Base-by-base conservation (phyloP, 176 grass and related monocot genomes). In the Dendrocalamus sinicus region DNA sequence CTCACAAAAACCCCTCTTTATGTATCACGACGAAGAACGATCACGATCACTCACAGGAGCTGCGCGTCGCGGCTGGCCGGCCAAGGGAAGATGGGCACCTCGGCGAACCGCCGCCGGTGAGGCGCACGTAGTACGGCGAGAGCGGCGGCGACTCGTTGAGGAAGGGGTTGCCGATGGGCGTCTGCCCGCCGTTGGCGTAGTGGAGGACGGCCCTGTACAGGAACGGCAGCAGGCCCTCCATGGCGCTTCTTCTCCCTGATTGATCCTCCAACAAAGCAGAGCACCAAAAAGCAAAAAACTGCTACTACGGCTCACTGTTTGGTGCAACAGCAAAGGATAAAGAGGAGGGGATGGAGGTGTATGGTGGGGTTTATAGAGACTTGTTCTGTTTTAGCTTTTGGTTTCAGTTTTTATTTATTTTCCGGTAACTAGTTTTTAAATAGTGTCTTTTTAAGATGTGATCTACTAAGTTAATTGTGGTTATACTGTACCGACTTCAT, bases 151-250 rank as follows among this genome's bases (percentile, higher is more conserved):
- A 93, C 41, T 91, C 91, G 70, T 67, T 60, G 51, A 62, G 20
- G 87, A 90, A 81, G 19, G 86, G 70, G 76, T 78, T 74, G 62
- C 73, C 86, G 39, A 80, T 23, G 30, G 86, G 51, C 83, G 86
- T 44, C 70, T 75, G 43, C 15, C 89, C 70, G 70, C 89, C 92
- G 15, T 12, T 62, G 66, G 68, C 81, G 75, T 84, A 83, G 58
- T 81, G 74, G 79, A 91, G 58, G 84, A 94, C 73, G 55, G 89
- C 80, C 67, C 80, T 72, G 84, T 94, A 94, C 52, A 94, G 50
- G 69, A 94, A 94, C 58, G 92, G 92, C 71, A 94, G 87, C 43
- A 89, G 47, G 22, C 92, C 92, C 76, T 94, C 92, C 89, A 91
- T 94, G 68, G 1, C 23, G 23, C 2, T 52, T 0, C 15, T n/a